phyloP scores from a whole-genome alignment of 768 basidiomycete species.

The Boletus tomentosulus region DNA sequence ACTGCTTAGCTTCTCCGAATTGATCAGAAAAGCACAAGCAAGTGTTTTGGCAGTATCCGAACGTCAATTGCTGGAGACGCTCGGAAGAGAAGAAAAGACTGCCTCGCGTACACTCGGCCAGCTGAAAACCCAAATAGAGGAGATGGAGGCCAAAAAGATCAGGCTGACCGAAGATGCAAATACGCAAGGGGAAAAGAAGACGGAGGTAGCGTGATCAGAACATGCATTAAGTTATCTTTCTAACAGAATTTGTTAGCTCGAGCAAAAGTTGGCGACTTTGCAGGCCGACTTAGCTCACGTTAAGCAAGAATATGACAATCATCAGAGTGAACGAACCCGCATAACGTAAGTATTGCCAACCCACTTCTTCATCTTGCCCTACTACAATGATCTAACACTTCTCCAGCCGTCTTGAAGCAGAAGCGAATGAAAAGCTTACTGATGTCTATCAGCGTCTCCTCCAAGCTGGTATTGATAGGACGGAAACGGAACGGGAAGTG shows the following conservation, averaged over 20 bases:
- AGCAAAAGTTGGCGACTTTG: conserved; percentile 52
- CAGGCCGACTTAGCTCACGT: conserved; percentile 59
- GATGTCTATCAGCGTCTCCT: conserved; percentile 79
- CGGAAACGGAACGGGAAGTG: conserved; percentile 79
- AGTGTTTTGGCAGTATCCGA: conserved; percentile 80
- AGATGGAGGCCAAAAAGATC: conserved; percentile 52
- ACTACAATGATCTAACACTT: neutral
- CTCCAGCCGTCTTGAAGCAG: conserved; percentile 79
- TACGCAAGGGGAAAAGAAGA: conserved; percentile 46
- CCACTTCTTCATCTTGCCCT: neutral
- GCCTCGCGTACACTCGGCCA: conserved; percentile 58
- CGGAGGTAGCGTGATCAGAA: conserved; percentile 42
- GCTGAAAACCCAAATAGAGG: conserved; percentile 65
- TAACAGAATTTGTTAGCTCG: conserved; percentile 37
- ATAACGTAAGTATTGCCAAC: conserved; percentile 50
- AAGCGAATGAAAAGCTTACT: conserved; percentile 88
- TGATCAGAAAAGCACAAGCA: conserved; percentile 68
- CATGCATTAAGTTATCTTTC: neutral
- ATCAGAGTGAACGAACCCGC: conserved; percentile 75
- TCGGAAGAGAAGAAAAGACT: conserved; percentile 81
- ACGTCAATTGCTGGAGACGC: conserved; percentile 78
- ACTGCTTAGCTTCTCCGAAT: conserved; percentile 2
- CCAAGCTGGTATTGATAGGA: conserved; percentile 85
- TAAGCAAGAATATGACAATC: conserved; percentile 78
- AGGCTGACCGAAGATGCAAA: conserved; percentile 54